Conservation (phyloP, 225 moss, liverwort and hornwort genomes). For the Polytrichum formosum region DNA sequence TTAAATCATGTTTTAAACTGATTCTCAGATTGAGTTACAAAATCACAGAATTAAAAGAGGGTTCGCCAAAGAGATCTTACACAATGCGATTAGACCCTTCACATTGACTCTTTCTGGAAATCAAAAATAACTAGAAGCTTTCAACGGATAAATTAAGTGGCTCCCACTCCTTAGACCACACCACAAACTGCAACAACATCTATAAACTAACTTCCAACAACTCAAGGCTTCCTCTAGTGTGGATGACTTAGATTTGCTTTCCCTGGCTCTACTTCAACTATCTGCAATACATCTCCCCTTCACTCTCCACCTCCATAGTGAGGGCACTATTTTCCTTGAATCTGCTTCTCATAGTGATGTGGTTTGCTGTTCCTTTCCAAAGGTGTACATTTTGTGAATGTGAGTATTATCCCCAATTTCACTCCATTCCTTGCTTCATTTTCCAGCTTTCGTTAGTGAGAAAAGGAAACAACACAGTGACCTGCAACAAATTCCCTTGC, state of each 20-base stretch:
- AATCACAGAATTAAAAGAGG: conserved; percentile 22
- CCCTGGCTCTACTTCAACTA: conserved; percentile 40
- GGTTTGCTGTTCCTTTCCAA: conserved; percentile 65
- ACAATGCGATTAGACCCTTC: conserved; percentile 51
- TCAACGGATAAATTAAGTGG: conserved; percentile 38
- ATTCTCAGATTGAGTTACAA: conserved; percentile 47
- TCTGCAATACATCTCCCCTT: conserved; percentile 31
- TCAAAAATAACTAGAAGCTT: conserved; percentile 46
- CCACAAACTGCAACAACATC: conserved; percentile 22
- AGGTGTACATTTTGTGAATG: conserved; percentile 49
- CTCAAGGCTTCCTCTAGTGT: conserved; percentile 45
- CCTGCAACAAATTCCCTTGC: conserved; percentile 41
- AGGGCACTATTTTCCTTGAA: conserved; percentile 46
- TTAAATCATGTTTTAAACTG: conserved; percentile 32
- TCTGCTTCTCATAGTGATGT: conserved; percentile 55
- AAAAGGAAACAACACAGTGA: conserved; percentile 48
- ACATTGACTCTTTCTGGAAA: conserved; percentile 42
- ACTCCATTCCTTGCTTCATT: conserved; percentile 74
- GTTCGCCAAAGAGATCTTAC: conserved; percentile 46
- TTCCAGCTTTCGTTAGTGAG: conserved; percentile 54
- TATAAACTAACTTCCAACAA: conserved; percentile 14
- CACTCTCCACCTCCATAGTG: conserved; percentile 43
- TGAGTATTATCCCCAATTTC: conserved; percentile 41
- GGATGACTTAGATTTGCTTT: conserved; percentile 37
- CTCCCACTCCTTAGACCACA: conserved; percentile 45